These are phyloP conservation scores for Boletus edulis DNA, from an alignment of 768 basidiomycete genomes.

Conservation along the genomic window DNA sequence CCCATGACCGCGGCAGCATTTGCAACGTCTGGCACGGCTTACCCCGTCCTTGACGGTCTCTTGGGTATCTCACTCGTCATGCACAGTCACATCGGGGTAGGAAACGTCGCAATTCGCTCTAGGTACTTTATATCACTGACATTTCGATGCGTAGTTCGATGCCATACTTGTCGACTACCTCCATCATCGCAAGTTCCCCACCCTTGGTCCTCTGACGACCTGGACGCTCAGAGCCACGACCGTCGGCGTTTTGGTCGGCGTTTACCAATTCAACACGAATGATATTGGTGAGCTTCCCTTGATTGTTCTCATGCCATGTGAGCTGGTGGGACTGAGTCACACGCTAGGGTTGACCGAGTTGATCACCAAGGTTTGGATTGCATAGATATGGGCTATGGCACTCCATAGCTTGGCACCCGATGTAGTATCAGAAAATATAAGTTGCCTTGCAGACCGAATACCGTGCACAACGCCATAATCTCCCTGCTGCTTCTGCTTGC, in stretches of 20 bases:
- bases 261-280: slow-evolving; percentile 98
- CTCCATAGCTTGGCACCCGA: neutral
- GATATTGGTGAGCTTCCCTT: slow-evolving; percentile 75
- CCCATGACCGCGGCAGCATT: slow-evolving; percentile 88
- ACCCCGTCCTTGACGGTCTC: slow-evolving; percentile 88
- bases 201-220: slow-evolving; percentile 60
- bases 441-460: neutral
- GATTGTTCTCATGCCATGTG: neutral
- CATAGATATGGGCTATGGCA: slow-evolving; percentile 38
- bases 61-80: slow-evolving; percentile 85
- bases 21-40: slow-evolving; percentile 67
- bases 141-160: slow-evolving; percentile 56
- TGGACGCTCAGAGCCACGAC: slow-evolving; percentile 82
- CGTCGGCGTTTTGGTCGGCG: slow-evolving; percentile 78
- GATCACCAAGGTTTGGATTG: slow-evolving; percentile 79
- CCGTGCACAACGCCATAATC: too few relatives aligned
- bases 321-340: neutral
- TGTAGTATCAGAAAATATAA: neutral
- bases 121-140: neutral
- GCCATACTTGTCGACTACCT: slow-evolving; percentile 81
- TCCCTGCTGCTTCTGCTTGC: too few relatives aligned
- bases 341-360: slow-evolving; percentile 78
- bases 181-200: slow-evolving; percentile 91
- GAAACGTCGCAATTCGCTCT: slow-evolving; percentile 14
- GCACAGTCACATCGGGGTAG: slow-evolving; percentile 93